Percentiles rank a stretch among this genome's conserved stretches.
phyloP scores from a whole-genome alignment of 495 filamentous ascomycete genomes.

The Rhizodiscina lignyota region DNA sequence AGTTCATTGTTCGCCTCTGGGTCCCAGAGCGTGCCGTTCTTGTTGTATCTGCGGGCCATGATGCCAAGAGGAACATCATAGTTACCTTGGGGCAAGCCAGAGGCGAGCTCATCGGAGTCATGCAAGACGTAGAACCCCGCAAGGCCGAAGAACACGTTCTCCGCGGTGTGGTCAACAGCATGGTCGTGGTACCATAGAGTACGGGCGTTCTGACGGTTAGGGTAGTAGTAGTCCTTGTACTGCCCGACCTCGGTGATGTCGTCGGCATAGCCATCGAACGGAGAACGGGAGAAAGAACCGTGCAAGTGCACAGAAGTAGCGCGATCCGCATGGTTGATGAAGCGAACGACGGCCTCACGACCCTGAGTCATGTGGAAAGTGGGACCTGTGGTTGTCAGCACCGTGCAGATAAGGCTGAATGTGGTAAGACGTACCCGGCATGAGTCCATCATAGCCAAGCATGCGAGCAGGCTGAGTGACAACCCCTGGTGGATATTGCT shows the following conservation, averaged over 20 bases:
- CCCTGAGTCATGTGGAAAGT: conserved; percentile 29
- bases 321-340: conserved; percentile 37
- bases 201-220: conserved; percentile 31
- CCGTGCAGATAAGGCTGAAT: too few species aligned
- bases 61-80: conserved; percentile 37
- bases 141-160: conserved; percentile 36
- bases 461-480: conserved; percentile 27
- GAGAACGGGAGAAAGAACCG: conserved; percentile 24
- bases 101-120: conserved; percentile 19
- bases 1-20: conserved; percentile 25
- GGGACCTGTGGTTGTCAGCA: too few species aligned
- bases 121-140: too few species aligned
- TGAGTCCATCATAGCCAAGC: conserved; percentile 35
- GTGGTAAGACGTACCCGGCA: too few species aligned
- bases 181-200: conserved; percentile 43
- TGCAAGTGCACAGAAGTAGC: conserved; percentile 34
- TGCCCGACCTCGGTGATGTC: conserved; percentile 29
- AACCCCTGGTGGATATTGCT: conserved; percentile 33
- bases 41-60: conserved; percentile 30
- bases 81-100: conserved; percentile 28
- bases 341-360: conserved; percentile 32
- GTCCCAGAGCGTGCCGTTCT: conserved; percentile 28
- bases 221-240: conserved; percentile 46
- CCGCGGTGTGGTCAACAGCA: conserved; percentile 25
- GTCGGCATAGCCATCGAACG: conserved; percentile 39